phyloP scores from a whole-genome alignment of 805 yeast genomes.

The Candida schatavii region DNA sequence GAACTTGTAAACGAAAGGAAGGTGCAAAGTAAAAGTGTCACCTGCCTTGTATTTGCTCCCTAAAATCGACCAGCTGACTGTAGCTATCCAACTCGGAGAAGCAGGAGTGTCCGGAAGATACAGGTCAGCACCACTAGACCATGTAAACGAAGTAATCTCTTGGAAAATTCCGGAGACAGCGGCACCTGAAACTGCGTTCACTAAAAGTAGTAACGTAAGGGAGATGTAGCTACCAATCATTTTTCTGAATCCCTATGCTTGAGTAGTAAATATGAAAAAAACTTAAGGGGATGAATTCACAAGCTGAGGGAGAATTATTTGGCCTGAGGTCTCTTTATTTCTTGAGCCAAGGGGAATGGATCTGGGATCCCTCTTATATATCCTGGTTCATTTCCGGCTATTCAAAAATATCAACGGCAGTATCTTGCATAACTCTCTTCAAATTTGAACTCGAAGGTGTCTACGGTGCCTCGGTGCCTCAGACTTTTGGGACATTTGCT shows the following conservation, averaged over 20 bases:
- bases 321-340: too few relatives aligned
- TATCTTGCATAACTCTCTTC: too few relatives aligned
- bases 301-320: too few relatives aligned
- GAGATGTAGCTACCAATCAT: not conserved
- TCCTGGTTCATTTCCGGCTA: too few relatives aligned
- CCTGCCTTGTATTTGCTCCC: slow-evolving; percentile 16
- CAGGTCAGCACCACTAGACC: not conserved
- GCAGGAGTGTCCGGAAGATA: not conserved
- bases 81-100: slow-evolving; percentile 15
- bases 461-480: too few relatives aligned
- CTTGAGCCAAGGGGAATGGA: too few relatives aligned
- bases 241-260: not conserved
- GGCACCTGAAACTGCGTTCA: not conserved
- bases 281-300: not conserved
- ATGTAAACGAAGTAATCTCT: not conserved
- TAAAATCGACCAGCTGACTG: slow-evolving; percentile 18
- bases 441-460: too few relatives aligned
- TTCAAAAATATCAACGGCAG: too few relatives aligned
- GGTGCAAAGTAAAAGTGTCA: slow-evolving; percentile 23
- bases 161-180: not conserved
- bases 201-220: not conserved
- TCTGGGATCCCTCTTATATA: too few relatives aligned
- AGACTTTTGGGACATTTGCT: too few relatives aligned
- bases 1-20: slow-evolving; percentile 26
- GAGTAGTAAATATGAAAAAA: not conserved